Evolutionary conservation across 1,139 yeast genomes (phyloP), one percentile per base, ranked within the genome.

Genomic region (Suhomyces anneliseae): DNA sequence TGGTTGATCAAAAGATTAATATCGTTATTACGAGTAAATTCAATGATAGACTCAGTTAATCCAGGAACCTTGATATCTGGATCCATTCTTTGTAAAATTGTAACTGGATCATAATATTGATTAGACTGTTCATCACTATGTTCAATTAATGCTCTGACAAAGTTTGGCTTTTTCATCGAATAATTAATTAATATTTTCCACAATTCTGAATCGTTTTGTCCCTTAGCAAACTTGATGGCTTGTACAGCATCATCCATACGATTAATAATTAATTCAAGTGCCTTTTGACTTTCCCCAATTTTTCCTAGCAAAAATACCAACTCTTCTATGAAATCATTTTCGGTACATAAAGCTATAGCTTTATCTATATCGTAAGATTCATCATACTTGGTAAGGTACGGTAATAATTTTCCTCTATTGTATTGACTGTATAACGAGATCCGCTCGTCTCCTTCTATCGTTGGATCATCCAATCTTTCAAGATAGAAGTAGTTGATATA

Each of bases 201-300:
- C 9, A 90, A 70, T 15, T 88, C 95, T 32, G 72, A 66, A 56
- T 89, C 95, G 45, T 85, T 82, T 54, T 87, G 83, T 12, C 78
- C 75, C 49, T 79, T 83, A 1, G 95, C 96, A 74, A 90, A 93
- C 14, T 77, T 79, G 34, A 93, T 87, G 0, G 98, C 98, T 56
- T 81, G 76, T 36, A 79, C 78, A 0, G 97, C 95, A 60, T 92
- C 95, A 46, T 85, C 78, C 45, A 90, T 67, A 55, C 87, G 79
- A 54, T 88, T 85, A 38, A 90, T 83, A 15, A 93, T 90, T 44
- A 93, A 71, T 52, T 75, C 77, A 56, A 93, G 68, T 0, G 98
- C 98, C 49, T 81, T 78, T 53, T 78, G 79, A 50, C 85, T 83
- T 54, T 88, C 88, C 1, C 99, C 99, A 31, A 88, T 84, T 57